Base-by-base conservation (phyloP, 2,329 filamentous ascomycete species). In the Exophiala xenobiotica region DNA sequence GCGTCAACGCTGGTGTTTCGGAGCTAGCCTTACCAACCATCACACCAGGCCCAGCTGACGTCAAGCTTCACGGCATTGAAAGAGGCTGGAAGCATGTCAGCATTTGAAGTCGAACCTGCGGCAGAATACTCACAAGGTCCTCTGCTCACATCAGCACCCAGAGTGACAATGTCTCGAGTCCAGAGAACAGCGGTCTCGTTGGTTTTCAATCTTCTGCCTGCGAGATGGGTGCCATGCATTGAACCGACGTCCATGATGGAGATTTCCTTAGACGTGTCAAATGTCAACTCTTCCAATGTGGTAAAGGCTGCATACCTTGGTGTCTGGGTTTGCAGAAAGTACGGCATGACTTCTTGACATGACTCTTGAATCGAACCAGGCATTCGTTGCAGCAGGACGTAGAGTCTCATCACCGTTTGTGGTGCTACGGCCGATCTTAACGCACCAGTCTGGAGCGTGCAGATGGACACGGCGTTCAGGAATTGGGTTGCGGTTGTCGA, bases 151-250 rank as follows among this genome's bases (percentile, higher is more conserved):
- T 75, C 68, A 27, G 70, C 67, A 14, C 78, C 78, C 61, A 81
- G 78, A 3, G 65, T 64, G 20, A 81, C 54, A 2, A 65, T 53
- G 43, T 72, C 69, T 14, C 70, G 67, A 46, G 69, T 58, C 2
- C 65, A 66, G 8, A 72, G 45, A 3, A 61, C 42, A n/a, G 57
- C 62, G 22, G 61, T 59, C 23, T 61, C 49, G 9, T 67, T 51
- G 8, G 51, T 58, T n/a, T 55, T 49, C 20, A 81, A 62, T 31
- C 69, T 72, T 31, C 57, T 60, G 27, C 72, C 71, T 59, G 83
- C 81, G 42, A 85, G 56, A 51, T 67, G 75, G 14, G 81, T 85
- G 23, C 82, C 82, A 63, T 86, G 82, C 74, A 83, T 82, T 6
- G 81, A 85, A 26, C 73, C 74, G 14, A 70, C 69, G 61, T 86